Evolutionary conservation across 148 eudicot species (phyloP).

Genomic region (Rhododendron williamsianum): DNA sequence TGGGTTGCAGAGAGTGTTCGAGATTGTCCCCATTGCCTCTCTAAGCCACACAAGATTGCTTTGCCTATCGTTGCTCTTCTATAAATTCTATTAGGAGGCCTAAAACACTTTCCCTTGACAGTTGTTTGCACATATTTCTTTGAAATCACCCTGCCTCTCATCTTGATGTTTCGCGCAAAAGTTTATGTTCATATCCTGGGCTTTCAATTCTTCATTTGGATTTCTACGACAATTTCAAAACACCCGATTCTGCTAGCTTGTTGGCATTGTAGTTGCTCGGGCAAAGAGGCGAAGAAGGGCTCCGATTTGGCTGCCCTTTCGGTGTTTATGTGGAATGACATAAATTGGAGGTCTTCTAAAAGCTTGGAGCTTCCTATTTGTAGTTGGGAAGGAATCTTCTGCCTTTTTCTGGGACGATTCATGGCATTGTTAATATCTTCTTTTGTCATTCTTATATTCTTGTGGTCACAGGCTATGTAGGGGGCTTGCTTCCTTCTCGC

Average conservation of each 20-base stretch:
- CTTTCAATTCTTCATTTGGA: not conserved
- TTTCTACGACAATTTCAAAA: not conserved
- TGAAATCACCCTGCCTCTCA: not conserved
- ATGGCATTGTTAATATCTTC: not conserved
- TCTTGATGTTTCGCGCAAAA: not conserved
- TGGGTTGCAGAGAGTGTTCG: not conserved
- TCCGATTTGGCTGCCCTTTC: not conserved
- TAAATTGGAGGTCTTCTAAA: not conserved
- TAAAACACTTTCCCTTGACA: not conserved
- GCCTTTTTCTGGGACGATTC: not conserved
- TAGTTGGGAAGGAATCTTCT: not conserved
- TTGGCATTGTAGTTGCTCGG: not conserved
- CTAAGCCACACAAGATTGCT: not conserved
- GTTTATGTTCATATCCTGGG: not conserved
- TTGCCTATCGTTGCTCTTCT: no score
- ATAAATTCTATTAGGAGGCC: not conserved
- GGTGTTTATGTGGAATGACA: not conserved
- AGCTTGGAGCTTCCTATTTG: not conserved
- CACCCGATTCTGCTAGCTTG: not conserved
- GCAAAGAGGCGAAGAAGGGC: not conserved
- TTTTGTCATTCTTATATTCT: not conserved
- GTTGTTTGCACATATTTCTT: not conserved
- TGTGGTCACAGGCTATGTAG: not conserved
- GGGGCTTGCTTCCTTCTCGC: not conserved
- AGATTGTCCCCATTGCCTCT: not conserved